A percentile compares a stretch with the other conserved stretches of the same genome.
Evolutionary conservation across 345 rosid species (phyloP).

Genomic region (Aegle marmelos): DNA sequence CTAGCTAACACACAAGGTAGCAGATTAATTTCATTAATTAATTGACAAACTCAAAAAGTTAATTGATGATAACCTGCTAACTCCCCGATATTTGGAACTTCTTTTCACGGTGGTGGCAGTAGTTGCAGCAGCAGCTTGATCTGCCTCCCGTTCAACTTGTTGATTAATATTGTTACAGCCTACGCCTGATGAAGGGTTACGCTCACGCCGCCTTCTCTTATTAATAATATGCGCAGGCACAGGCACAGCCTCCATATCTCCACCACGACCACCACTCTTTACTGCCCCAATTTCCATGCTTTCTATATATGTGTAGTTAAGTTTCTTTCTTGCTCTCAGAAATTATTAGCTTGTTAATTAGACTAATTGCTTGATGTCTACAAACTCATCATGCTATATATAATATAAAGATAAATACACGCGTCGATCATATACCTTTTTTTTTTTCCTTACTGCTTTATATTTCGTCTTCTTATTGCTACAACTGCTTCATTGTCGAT

Average conservation of each 20-base stretch:
- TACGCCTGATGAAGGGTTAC: constrained; percentile 18
- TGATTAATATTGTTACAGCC: neutral
- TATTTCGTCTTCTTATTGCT: constrained; percentile 7
- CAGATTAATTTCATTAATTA: too few relatives aligned
- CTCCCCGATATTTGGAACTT: constrained; percentile 46
- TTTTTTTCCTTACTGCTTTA: neutral
- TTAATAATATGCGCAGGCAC: neutral
- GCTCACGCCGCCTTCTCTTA: constrained; percentile 38
- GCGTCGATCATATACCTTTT: neutral
- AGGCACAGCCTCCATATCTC: constrained; percentile 8
- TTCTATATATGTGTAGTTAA: too few relatives aligned
- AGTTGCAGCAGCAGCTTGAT: neutral
- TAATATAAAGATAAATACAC: neutral
- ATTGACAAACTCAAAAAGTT: too few relatives aligned
- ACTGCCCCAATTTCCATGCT: too few relatives aligned
- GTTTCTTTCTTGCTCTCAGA: neutral
- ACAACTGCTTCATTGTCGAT: neutral
- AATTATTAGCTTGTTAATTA: neutral
- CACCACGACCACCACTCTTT: constrained; percentile 14
- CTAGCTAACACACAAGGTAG: too few relatives aligned
- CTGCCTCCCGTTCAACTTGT: constrained; percentile 7
- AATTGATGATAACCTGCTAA: constrained; percentile 27
- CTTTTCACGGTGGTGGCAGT: constrained; percentile 31
- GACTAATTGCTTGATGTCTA: neutral
- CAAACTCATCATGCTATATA: neutral